Base-by-base conservation (phyloP, 163 green algal genomes). In the Chloromonas sp. region DNA sequence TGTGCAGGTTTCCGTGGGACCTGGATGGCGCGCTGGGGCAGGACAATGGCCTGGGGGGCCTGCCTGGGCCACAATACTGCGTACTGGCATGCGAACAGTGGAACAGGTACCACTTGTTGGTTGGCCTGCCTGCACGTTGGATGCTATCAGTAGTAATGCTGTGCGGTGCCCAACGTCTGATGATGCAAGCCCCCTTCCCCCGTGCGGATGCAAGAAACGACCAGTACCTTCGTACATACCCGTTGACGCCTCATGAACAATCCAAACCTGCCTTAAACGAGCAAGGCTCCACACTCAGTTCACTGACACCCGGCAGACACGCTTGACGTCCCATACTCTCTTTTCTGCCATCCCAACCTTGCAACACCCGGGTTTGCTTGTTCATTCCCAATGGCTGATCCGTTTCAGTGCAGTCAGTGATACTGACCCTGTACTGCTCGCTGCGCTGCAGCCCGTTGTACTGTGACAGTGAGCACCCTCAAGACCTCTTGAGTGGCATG, bases 21-120 rank as follows among this genome's bases (percentile, higher is more conserved):
- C 82, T 97, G 36, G 94, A 98, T 84, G 89, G 84, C 0, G 88
- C 89, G 0, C 91, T 98, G 76, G 92, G 91, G 8, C 84, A 94
- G 85, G 90, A 95, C 85, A 93, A 94, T 79, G 92, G 90, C 0
- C 88, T 96, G n/a, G 90, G 90, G 2, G 95, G 95, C 57, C 60
- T 83, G 14, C 92, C 95, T 3, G 92, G 91, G 1, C 61, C 89
- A n/a, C 85, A 94, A 80, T 98, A 97, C 81, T 96, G 94, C 86
- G 91, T 95, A 1, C 87, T 96, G 83, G 93, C 91, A 0, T 97
- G 94, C 78, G 91, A 96, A 88, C 94, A 98, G 89, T 97, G 94
- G 92, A 97, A 95, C 90, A 91, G 61, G 81, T 84, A 58, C 36
- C 36, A 36, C 36, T 36, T 36, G 5, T 59, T 2, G 14, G 1